phyloP scores from a whole-genome alignment of 306 rosid species.

The Prunus fruticosa region DNA sequence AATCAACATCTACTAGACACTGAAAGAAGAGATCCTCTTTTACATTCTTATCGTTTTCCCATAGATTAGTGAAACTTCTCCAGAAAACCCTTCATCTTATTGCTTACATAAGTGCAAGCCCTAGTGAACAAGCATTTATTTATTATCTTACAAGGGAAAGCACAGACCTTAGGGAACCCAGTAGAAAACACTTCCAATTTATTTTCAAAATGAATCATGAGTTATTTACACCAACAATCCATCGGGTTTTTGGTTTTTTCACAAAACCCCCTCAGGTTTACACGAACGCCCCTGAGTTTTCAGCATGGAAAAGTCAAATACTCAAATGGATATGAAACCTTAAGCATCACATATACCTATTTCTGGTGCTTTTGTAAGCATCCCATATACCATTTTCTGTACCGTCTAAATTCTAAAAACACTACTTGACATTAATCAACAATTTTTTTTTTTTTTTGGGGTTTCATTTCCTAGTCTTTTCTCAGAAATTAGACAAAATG shows the following conservation, averaged over 20 bases:
- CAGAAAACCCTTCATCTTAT: not conserved
- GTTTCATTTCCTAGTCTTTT: not conserved
- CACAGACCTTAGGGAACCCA: not conserved
- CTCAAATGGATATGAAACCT: slow-evolving; percentile 2
- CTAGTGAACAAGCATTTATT: not conserved
- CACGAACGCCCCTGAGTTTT: not conserved
- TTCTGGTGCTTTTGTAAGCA: not conserved
- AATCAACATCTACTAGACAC: not conserved
- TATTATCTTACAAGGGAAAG: not conserved
- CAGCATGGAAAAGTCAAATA: not conserved
- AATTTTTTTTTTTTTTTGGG: not conserved
- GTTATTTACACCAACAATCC: too few relatives aligned
- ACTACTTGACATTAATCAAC: not conserved
- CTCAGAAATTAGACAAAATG: not conserved
- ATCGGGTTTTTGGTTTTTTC: too few relatives aligned
- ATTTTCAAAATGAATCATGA: not conserved
- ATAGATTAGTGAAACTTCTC: not conserved
- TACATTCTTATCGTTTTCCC: not conserved
- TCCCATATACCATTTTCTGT: not conserved
- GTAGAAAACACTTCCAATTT: not conserved
- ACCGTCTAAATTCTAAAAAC: not conserved
- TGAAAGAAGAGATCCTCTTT: not conserved
- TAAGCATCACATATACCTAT: not conserved
- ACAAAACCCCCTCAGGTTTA: too few relatives aligned
- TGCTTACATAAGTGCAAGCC: not conserved